Conservation (phyloP, 139 green algal genomes). For the Chlorella ohadii region DNA sequence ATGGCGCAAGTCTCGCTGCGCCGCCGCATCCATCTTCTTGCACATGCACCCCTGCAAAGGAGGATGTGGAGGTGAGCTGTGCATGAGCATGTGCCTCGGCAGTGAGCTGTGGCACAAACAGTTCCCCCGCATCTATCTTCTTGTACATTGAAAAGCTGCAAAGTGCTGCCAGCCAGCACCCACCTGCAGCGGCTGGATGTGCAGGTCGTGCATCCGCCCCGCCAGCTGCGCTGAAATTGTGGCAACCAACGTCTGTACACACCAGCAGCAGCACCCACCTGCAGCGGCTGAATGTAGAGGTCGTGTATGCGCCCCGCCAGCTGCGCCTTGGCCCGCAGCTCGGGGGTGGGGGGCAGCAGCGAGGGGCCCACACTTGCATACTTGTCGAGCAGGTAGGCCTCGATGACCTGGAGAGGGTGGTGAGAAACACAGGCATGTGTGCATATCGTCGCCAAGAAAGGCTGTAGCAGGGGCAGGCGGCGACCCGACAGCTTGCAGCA, state of each 20-base stretch:
- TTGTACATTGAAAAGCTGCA: neutral
- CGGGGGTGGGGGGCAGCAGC: slow-evolving; percentile 61
- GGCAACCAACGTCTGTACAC: neutral
- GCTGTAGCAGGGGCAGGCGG: no score
- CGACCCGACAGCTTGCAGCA: no score
- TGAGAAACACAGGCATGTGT: no score
- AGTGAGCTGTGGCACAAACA: no score
- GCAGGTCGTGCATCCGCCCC: slow-evolving; percentile 74
- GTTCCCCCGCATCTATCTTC: no score
- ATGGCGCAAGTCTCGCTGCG: slow-evolving; percentile 56
- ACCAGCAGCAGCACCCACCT: slow-evolving; percentile 41
- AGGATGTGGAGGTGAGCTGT: no score
- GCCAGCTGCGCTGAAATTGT: slow-evolving; percentile 56
- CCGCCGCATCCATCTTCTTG: slow-evolving; percentile 62
- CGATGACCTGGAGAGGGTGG: slow-evolving; percentile 65
- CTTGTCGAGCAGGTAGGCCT: slow-evolving; percentile 78
- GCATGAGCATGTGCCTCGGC: no score
- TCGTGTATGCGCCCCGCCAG: slow-evolving; percentile 74
- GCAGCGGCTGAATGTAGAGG: slow-evolving; percentile 74
- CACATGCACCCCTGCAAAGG: slow-evolving; percentile 70
- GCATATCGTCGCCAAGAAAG: no score
- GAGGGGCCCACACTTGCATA: slow-evolving; percentile 51
- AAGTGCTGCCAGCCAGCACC: neutral
- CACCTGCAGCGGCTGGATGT: slow-evolving; percentile 73
- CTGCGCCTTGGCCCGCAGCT: slow-evolving; percentile 47